phyloP scores from a whole-genome alignment of 2,329 filamentous ascomycete species.

The Fusarium avenaceum region DNA sequence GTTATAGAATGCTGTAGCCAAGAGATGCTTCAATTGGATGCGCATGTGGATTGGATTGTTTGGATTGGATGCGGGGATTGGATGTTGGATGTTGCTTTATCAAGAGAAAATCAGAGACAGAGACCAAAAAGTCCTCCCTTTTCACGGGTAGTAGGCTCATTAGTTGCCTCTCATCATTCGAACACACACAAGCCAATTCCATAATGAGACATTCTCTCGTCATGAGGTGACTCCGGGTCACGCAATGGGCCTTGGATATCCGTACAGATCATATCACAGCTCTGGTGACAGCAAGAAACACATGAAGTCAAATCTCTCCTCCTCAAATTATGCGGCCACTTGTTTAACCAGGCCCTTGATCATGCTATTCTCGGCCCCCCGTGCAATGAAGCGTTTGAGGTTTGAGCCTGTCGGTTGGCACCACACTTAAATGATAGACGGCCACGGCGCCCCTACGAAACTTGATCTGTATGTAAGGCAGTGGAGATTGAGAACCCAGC shows the following conservation, averaged over 20 bases:
- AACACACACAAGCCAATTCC: conserved; percentile 9
- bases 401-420: conserved; percentile 3
- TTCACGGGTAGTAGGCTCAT: neutral
- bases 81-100: neutral
- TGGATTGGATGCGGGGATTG: conserved; percentile 17
- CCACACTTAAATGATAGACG: conserved; percentile 13
- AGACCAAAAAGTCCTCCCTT: conserved; percentile 4
- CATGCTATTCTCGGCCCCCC: conserved; percentile 21
- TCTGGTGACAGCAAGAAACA: neutral
- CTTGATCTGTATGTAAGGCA: conserved; percentile 28
- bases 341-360: conserved; percentile 23
- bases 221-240: conserved; percentile 28
- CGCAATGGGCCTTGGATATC: conserved; percentile 5
- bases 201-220: conserved; percentile 25
- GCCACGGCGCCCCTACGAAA: conserved; percentile 12
- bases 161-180: neutral
- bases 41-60: conserved; percentile 9
- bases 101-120: conserved; percentile 1
- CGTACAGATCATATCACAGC: neutral
- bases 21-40: neutral
- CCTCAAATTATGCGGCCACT: conserved; percentile 27
- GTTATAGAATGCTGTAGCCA: neutral
- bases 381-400: conserved; percentile 4
- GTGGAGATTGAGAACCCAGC: conserved; percentile 22
- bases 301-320: conserved; percentile 2